These are phyloP conservation scores for Glarea lozoyensis DNA, from an alignment of 495 filamentous ascomycete genomes.

Conservation along the genomic window DNA sequence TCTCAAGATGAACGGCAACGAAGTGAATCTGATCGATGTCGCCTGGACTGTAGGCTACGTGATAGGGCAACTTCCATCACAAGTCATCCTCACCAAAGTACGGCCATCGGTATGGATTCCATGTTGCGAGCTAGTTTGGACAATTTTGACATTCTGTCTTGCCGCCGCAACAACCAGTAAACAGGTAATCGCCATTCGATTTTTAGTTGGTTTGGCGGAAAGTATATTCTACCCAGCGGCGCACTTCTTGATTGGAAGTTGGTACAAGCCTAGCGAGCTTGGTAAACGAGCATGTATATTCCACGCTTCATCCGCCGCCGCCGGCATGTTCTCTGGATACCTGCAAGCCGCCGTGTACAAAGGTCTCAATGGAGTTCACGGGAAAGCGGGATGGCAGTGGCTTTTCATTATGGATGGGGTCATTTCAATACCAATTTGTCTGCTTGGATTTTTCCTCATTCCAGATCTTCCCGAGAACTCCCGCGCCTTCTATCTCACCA, in stretches of 20 bases:
- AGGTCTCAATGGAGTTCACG: slow-evolving; percentile 36
- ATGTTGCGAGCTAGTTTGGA: slow-evolving; percentile 41
- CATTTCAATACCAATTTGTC: slow-evolving; percentile 42
- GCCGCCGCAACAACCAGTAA: slow-evolving; percentile 36
- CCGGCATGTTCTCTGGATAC: slow-evolving; percentile 37
- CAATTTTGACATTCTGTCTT: slow-evolving; percentile 42
- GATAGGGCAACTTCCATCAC: slow-evolving; percentile 47
- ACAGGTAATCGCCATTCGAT: slow-evolving; percentile 50
- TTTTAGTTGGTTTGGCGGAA: slow-evolving; percentile 51
- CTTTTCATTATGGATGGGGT: slow-evolving; percentile 44
- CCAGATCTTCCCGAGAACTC: slow-evolving; percentile 50
- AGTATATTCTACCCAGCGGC: slow-evolving; percentile 45
- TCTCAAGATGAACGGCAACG: slow-evolving; percentile 43
- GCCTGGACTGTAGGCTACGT: slow-evolving; percentile 58
- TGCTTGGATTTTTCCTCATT: slow-evolving; percentile 48
- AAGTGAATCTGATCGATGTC: slow-evolving; percentile 47
- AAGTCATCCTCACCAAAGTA: slow-evolving; percentile 47
- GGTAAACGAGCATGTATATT: slow-evolving; percentile 51
- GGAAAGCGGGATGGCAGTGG: slow-evolving; percentile 56
- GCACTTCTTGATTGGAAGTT: slow-evolving; percentile 42
- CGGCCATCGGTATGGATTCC: slow-evolving; percentile 56
- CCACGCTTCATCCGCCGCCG: slow-evolving; percentile 37
- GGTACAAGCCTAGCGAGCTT: slow-evolving; percentile 56
- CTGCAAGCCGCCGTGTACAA: slow-evolving; percentile 50
- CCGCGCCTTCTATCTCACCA: slow-evolving; percentile 39